phyloP scores from a whole-genome alignment of 306 rosid genomes.

The Alnus rubra region DNA sequence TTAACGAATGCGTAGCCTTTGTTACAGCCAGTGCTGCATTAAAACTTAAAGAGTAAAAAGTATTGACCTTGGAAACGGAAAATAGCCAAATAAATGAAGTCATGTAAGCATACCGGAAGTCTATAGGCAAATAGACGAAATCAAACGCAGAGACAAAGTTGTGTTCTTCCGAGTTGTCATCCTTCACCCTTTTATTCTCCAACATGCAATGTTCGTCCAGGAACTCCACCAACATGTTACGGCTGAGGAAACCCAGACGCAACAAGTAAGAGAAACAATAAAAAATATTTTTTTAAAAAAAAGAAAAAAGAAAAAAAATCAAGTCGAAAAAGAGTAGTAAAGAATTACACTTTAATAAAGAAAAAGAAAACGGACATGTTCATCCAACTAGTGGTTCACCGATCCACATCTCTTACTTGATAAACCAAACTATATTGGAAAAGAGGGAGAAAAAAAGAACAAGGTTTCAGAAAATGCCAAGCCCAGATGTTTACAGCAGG shows the following conservation, averaged over 20 bases:
- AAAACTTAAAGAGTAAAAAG: too few relatives aligned
- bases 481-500: background rate
- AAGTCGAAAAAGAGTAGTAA: too few relatives aligned
- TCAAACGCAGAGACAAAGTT: constrained; percentile 38
- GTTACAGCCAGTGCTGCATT: constrained; percentile 47
- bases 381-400: too few relatives aligned
- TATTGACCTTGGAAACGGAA: background rate
- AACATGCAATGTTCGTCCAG: constrained; percentile 44
- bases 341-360: too few relatives aligned
- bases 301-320: too few relatives aligned
- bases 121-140: constrained; percentile 62
- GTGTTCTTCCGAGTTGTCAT: background rate
- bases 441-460: too few relatives aligned
- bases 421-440: too few relatives aligned
- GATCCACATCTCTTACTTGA: too few relatives aligned
- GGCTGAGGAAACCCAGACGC: constrained; percentile 19
- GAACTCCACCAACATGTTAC: constrained; percentile 39
- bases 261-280: too few relatives aligned
- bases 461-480: background rate
- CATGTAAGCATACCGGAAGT: constrained; percentile 41
- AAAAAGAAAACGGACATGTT: too few relatives aligned
- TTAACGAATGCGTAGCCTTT: constrained; percentile 76
- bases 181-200: constrained; percentile 18
- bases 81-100: background rate
- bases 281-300: too few relatives aligned